Evolutionary conservation across 2,329 filamentous ascomycete genomes (phyloP).

Genomic region (Diaporthe citriasiana): DNA sequence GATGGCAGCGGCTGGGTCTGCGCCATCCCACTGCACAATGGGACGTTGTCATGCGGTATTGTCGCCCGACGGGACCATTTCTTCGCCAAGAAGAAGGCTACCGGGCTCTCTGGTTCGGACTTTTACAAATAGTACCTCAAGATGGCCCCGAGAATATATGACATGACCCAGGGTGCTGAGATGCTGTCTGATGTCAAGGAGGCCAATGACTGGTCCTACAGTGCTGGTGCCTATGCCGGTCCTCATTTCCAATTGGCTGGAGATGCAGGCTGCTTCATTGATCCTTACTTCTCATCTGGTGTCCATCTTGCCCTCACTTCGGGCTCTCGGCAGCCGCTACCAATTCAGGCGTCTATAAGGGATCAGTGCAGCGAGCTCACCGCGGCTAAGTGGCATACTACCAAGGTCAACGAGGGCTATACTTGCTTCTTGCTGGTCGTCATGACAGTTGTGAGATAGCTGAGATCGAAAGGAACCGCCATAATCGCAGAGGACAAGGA

Average conservation of each 20-base stretch:
- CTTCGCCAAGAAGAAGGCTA: constrained; percentile 51
- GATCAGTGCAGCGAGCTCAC: constrained; percentile 55
- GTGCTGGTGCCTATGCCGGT: constrained; percentile 55
- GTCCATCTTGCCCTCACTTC: constrained; percentile 60
- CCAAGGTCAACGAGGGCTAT: constrained; percentile 61
- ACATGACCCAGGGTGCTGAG: constrained; percentile 31
- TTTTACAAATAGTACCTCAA: constrained; percentile 26
- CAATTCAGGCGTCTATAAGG: constrained; percentile 56
- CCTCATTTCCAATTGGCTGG: constrained; percentile 58
- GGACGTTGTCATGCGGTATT: constrained; percentile 59
- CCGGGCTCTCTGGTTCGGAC: neutral
- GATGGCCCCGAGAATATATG: neutral
- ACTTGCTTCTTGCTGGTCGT: constrained; percentile 62
- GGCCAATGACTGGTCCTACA: constrained; percentile 64
- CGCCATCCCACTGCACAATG: constrained; percentile 65
- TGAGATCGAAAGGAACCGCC: neutral
- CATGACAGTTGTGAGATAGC: constrained; percentile 42
- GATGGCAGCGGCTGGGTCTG: constrained; percentile 65
- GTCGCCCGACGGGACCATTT: constrained; percentile 57
- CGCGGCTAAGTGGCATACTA: constrained; percentile 58
- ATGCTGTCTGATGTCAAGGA: constrained; percentile 49
- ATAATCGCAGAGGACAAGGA: neutral
- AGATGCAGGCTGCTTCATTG: constrained; percentile 65
- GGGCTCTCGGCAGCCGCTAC: constrained; percentile 62
- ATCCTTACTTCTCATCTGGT: constrained; percentile 64